phyloP scores from a whole-genome alignment of 2,329 filamentous ascomycete genomes.

The Coleophoma cylindrospora region DNA sequence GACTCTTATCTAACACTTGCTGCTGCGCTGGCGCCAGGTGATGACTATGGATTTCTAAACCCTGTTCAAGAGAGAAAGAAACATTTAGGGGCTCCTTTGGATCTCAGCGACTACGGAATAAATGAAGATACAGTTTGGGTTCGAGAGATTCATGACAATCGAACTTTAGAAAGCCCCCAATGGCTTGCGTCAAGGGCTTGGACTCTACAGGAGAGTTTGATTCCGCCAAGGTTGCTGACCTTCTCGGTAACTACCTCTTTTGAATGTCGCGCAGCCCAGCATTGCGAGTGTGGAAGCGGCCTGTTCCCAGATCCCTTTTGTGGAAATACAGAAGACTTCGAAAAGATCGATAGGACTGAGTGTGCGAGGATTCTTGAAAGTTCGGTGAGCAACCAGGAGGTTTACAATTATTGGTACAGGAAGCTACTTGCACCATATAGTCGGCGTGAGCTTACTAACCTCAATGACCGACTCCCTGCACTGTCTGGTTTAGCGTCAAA shows the following conservation, averaged over 20 bases:
- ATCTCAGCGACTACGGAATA: no score
- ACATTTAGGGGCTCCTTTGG: no score
- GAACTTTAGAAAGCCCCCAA: no score
- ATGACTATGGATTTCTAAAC: neutral
- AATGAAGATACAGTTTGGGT: no score
- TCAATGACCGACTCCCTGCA: conserved; percentile 6
- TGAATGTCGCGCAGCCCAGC: no score
- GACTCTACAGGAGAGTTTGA: no score
- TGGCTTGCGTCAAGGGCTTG: no score
- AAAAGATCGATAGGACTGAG: neutral
- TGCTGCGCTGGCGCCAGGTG: neutral
- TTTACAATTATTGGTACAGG: neutral
- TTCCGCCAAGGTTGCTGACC: no score
- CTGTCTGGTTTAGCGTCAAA: conserved; percentile 7
- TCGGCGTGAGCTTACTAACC: neutral
- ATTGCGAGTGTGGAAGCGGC: no score
- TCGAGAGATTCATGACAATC: no score
- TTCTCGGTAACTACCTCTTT: no score
- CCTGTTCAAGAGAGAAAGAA: no score
- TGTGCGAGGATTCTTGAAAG: neutral
- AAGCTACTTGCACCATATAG: conserved; percentile 4
- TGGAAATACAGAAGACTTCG: neutral
- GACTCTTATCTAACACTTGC: neutral
- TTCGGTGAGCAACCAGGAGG: neutral
- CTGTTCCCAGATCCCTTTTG: neutral